Evolutionary conservation across 345 rosid genomes (phyloP), one percentile per base, ranked within the genome.

Genomic region (Capsella bursapastoris): DNA sequence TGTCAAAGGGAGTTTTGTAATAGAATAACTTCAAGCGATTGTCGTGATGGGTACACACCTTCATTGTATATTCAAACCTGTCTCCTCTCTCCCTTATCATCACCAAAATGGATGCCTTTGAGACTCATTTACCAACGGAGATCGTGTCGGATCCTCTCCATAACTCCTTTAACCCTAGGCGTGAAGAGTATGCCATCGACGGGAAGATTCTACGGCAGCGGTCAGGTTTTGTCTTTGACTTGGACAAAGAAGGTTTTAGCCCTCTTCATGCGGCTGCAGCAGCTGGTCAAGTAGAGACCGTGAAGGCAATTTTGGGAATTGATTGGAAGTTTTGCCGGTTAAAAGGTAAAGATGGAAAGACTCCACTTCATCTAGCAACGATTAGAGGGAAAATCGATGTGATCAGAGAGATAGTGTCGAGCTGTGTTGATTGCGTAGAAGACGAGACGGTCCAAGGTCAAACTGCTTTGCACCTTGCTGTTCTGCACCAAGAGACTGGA

Each of bases 191-290:
- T 67, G 76, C 37, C n/a, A 66, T 76, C 50, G 67, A 72, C n/a
- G 79, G 69, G 38, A 80, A 80, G 72, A 61, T 80, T n/a, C 38
- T 70, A 8, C 68, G 64, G 37, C 59, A 80, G 58, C 79, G 63
- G 57, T 83, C 83, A 22, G 67, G 64, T 25, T 59, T 50, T 45
- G 86, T 70, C 35, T 72, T 56, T 45, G 86, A 86, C 22, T 41
- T 79, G 65, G 81, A 84, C 27, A 64, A 71, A 70, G 78, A 80
- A 1, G 87, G 84, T 22, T 82, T 57, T 28, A 79, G 77, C 80
- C 82, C 81, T 61, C 49, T 86, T 71, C 87, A 86, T 58, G 22
- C 72, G 16, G 87, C 90, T 7, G 84, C 86, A 10, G 82, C 68
- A 31, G 74, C 77, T 2, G 85, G 84, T 8, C 78, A 70, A 35